Evolutionary conservation across 2,329 filamentous ascomycete genomes (phyloP).

Genomic region (Arachnomyces sp.): DNA sequence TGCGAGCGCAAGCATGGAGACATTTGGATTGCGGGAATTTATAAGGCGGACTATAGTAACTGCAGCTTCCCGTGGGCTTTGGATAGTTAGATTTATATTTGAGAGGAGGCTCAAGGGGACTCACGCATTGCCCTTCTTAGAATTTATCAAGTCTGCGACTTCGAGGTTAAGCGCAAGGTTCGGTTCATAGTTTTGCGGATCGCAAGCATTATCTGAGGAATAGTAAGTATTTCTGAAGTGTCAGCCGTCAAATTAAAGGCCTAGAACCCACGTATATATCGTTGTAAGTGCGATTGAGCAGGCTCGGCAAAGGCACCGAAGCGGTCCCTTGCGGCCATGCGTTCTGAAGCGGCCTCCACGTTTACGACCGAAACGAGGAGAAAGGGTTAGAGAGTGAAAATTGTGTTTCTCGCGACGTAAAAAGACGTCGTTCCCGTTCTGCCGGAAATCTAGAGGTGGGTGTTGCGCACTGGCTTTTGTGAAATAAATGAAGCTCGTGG

Average conservation of each 20-base stretch:
- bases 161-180: constrained; percentile 95
- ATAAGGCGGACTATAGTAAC: constrained; percentile 87
- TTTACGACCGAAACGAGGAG: constrained; percentile 21
- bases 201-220: constrained; percentile 74
- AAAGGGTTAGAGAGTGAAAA: constrained; percentile 1
- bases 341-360: constrained; percentile 93
- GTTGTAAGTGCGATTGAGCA: constrained; percentile 77
- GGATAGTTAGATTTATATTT: constrained; percentile 16
- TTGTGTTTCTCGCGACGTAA: background rate
- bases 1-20: constrained; percentile 77
- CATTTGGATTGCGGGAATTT: constrained; percentile 95
- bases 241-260: background rate
- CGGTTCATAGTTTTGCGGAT: constrained; percentile 94
- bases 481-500: background rate
- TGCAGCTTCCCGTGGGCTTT: constrained; percentile 79
- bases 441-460: background rate
- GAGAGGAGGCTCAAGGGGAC: constrained; percentile 18
- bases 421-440: background rate
- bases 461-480: background rate
- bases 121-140: constrained; percentile 85
- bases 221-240: too few relatives aligned
- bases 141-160: constrained; percentile 92
- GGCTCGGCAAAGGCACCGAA: constrained; percentile 76
- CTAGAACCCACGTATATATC: constrained; percentile 65
- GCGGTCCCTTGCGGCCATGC: constrained; percentile 90